Base-by-base conservation (phyloP, 192 early-diverging fungal genomes). In the Coemansia sp. region DNA sequence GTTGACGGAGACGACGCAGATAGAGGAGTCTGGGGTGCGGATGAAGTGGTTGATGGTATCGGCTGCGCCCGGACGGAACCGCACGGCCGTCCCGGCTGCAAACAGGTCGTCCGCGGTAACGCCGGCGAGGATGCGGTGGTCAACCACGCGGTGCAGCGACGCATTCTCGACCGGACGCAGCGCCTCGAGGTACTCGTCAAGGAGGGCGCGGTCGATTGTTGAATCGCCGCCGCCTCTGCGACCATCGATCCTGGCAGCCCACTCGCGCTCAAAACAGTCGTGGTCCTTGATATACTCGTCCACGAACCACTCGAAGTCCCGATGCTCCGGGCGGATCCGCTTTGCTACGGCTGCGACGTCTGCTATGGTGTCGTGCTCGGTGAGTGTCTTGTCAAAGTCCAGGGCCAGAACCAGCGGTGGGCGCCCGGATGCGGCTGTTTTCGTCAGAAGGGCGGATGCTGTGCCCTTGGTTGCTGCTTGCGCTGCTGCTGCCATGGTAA, bases 351-450 rank as follows among this genome's bases (percentile, higher is more conserved):
- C 48, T 16, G 67, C 74, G 12, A 84, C 63, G 19, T 37, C 58
- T 37, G 61, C 48, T 7, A 77, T 63, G 10, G 83, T 84, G 40
- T 77, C 77, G 9, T 59, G 36, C 4, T 22, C 18, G 10, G 83
- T 84, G 39, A 84, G 61, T 6, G 82, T 84, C 42, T 72, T 41
- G 67, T 84, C 82, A 60, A 80, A 84, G 36, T 81, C 79, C 7
- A 81, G 11, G 0, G 71, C 79, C 11, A 81, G 61, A 0, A 76
- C 41, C 13, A 67, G 37, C 21, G 62, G 58, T 32, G 39, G 32
- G 19, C 21, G 57, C 43, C 22, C 26, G 7, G 60, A 22, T 39
- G 65, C 56, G 13, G 43, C 43, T 12, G 43, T 45, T 12, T 45
- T 9, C 43, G 8, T 45, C 43, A 45, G 13, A 9, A 54, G 21